Base-by-base conservation (phyloP, 2,329 filamentous ascomycete genomes). In the Exophiala spinifera region DNA sequence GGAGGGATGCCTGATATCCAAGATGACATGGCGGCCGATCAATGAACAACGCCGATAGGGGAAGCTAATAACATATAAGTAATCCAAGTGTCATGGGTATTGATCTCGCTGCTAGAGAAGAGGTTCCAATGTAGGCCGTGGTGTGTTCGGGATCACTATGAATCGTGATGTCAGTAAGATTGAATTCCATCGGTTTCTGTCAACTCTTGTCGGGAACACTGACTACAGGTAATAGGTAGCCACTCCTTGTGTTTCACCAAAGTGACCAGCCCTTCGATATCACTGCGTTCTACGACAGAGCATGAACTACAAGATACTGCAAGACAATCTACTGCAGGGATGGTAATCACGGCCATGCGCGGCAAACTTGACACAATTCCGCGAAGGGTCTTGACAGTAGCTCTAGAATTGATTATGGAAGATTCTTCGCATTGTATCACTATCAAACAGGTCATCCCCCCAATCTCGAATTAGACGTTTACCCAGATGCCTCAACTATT, bases 1-100 rank as follows among this genome's bases (percentile, higher is more conserved):
- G 69, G 56, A 4, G 67, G 65, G 15, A 72, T 25, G 34, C 59
- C 57, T n/a, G 57, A 53, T 14, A 60, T 48, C 40, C 57, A 51
- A 4, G 48, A 49, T 23, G 60, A 51, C 65, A 65, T 66, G 15
- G 36, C 46, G 21, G 33, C 25, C 17, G 36, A 31, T 31, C 28
- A 31, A 31, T 31, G 11, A 31, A 31, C 6, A 31, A 11, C 28
- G 28, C 11, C 10, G 10, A 31, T 10, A 31, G 3, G 28, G 28
- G 28, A 42, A 19, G 10, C 21, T 17, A 11, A 42, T 19, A 39
- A 20, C 36, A 15, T 7, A 4, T 17, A 42, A 19, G 7, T 3
- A 19, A 8, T 42, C 37, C 13, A 42, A n/a, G 37, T 31, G 3
- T n/a, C n/a, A n/a, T 25, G 23, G 23, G 28, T 31, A 5, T 31